Conservation (phyloP, 441 rosid species). For the Theobroma grandiflorum region DNA sequence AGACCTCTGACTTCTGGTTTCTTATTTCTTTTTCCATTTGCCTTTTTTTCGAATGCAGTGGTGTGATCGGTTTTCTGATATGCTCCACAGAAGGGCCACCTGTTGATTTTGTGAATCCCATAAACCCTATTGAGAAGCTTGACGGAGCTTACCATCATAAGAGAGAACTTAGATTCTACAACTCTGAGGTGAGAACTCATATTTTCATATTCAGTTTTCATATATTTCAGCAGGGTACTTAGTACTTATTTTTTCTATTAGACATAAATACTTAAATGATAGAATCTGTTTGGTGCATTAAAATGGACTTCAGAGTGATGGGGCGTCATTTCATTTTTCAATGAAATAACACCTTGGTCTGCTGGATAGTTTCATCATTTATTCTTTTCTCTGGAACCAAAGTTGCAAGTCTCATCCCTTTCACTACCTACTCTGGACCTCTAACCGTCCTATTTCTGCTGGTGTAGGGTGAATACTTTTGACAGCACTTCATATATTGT, state of each 20-base stretch:
- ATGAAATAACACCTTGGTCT: neutral
- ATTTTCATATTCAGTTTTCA: conserved; percentile 5
- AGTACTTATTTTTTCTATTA: neutral
- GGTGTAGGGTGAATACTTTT: neutral
- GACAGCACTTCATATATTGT: neutral
- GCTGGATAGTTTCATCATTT: neutral
- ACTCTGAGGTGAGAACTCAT: conserved; percentile 68
- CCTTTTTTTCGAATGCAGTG: conserved; percentile 50
- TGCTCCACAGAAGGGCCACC: conserved; percentile 83
- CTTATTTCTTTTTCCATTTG: neutral
- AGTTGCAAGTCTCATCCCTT: neutral
- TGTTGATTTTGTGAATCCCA: conserved; percentile 90
- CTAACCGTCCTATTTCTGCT: neutral
- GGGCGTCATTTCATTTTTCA: neutral
- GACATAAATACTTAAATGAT: neutral
- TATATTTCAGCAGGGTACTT: neutral
- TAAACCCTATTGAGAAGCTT: conserved; percentile 88
- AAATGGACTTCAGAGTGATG: neutral
- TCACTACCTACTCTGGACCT: neutral
- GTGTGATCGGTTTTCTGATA: conserved; percentile 85
- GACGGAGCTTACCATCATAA: conserved; percentile 75
- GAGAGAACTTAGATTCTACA: conserved; percentile 80
- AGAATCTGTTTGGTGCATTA: neutral
- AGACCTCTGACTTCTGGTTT: neutral
- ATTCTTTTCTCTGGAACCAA: neutral